Base-by-base conservation (phyloP, 805 yeast species). In the Citeromyces matritensis region DNA sequence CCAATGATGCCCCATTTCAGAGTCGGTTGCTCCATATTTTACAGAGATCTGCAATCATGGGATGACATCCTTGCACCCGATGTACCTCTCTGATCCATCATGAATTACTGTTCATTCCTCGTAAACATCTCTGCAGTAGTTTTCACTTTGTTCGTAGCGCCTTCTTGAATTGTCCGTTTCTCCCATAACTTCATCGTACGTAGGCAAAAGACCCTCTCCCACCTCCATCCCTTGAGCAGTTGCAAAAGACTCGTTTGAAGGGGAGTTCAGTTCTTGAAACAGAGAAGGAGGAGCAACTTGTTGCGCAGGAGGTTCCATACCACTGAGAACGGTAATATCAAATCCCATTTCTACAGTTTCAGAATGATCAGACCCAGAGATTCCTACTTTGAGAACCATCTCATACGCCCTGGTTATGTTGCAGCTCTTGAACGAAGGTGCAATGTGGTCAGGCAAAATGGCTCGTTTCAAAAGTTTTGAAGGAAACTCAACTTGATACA, bases 391-490 rank as follows among this genome's bases (percentile, higher is more conserved):
- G 9, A 65, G 42, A 25, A 42, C 46, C 26, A 69, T 33, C 4
- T 42, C 38, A 41, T 71, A 69, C n/a, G 36, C 39, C 25, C 79
- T 55, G 8, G 53, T 43, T 14, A 76, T 58, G 41, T 72, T 73
- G 42, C 81, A 73, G 4, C 73, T 62, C 15, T 44, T 48, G 45
- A 77, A 76, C 12, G 66, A 48, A 2, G 82, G 80, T 2, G 73
- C 52, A 4, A 67, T 49, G 27, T 56, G 40, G 29, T 58, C 62
- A 0, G 79, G 76, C 11, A 69, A 37, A 3, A 51, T 44, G 27
- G 69, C 59, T 37, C 55, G 57, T 15, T 51, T 40, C 36, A 53
- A 63, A 34, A 57, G 45, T 29, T 51, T 42, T 14, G 37, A 38
- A 1, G 73, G 70, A 12, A 66, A 55, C 35, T 60, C 68, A n/a